Evolutionary conservation across 2,329 filamentous ascomycete genomes (phyloP).

Genomic region (Alternaria tenuissima): DNA sequence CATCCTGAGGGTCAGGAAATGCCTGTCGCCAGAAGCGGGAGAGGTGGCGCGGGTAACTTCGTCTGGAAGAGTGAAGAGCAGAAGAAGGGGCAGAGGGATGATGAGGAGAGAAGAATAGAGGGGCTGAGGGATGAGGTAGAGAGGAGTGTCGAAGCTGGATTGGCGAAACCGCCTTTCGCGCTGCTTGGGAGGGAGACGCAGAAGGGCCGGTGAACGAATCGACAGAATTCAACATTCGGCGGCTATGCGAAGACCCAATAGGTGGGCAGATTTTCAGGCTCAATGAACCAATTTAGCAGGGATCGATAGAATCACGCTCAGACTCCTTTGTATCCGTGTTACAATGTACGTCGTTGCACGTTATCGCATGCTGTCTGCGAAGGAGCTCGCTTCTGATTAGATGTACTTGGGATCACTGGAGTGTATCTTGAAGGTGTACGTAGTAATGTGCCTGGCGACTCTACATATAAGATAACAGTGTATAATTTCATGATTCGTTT

Average conservation of each 20-base stretch:
- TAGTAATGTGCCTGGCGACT: neutral
- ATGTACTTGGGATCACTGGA: neutral
- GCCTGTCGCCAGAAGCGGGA: constrained; percentile 48
- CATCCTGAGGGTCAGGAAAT: constrained; percentile 45
- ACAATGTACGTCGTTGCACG: neutral
- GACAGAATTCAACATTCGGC: neutral
- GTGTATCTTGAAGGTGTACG: neutral
- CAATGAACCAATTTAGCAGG: neutral
- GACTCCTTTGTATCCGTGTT: neutral
- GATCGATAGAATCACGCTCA: neutral
- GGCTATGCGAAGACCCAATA: neutral
- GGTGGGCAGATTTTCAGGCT: neutral
- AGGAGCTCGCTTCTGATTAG: neutral
- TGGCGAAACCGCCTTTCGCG: constrained; percentile 52
- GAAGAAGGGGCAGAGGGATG: constrained; percentile 36
- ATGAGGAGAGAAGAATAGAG: constrained; percentile 28
- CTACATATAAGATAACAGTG: neutral
- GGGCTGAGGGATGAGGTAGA: constrained; percentile 49
- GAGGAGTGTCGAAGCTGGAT: constrained; percentile 51
- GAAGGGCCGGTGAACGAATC: constrained; percentile 28
- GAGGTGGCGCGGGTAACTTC: constrained; percentile 59
- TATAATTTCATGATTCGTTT: neutral
- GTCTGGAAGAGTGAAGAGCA: constrained; percentile 51
- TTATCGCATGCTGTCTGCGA: neutral
- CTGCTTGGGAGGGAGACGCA: constrained; percentile 48